Base-by-base conservation (phyloP, 495 filamentous ascomycete genomes). In the Clohesyomyces aquaticus region DNA sequence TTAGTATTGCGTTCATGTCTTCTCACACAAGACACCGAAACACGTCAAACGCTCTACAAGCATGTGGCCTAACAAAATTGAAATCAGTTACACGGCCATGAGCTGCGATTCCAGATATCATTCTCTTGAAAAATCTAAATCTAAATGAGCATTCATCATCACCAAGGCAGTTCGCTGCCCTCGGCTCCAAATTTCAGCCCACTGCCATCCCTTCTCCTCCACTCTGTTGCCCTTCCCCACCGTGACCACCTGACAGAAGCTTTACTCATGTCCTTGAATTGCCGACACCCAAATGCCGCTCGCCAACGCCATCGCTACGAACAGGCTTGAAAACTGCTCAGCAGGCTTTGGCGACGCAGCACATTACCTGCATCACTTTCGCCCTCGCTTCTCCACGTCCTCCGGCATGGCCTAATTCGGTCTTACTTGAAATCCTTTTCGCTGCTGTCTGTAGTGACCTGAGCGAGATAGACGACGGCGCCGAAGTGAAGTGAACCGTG, bases 31-130 rank as follows among this genome's bases (percentile, higher is more conserved):
- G n/a, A n/a, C n/a, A n/a, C n/a, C n/a, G n/a, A n/a, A n/a, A n/a
- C n/a, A n/a, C n/a, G n/a, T n/a, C n/a, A n/a, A n/a, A n/a, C n/a
- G n/a, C n/a, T n/a, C n/a, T n/a, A n/a, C n/a, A 71, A 4, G 79
- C 73, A 61, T 81, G 78, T 59, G 77, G 77, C 42, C 70, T 72
- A 12, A 55, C 59, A 16, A 73, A 52, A 10, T 43, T 19, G 65
- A 78, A 79, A 22, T 66, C 67, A 0, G 80, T 66, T 3, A 78
- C 71, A 61, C 79, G 72, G 71, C 78, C 79, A 80, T 4, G 67
- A 3, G 18, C 38, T 29, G 11, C 35, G 10, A 49, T 72, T 59
- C 51, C 61, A 72, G 2, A 64, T 32, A 45, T 74, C 61, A 8
- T 50, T 47, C 21, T 60, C 49, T 43, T 59, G 14, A 55, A 69